These are phyloP conservation scores for Yarrowia phangngaensis DNA, from an alignment of 805 yeast genomes.

Conservation along the genomic window DNA sequence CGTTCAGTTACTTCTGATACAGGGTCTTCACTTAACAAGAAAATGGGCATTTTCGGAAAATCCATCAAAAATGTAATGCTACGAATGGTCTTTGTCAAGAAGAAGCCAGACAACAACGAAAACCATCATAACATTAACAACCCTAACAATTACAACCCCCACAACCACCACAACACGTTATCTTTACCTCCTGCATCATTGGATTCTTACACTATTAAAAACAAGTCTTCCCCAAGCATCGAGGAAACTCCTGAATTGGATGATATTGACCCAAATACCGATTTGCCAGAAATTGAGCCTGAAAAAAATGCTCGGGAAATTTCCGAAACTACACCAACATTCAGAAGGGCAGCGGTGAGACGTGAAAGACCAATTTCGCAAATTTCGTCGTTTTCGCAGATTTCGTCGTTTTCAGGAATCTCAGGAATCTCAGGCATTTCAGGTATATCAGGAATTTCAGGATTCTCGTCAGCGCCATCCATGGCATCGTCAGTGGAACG, in stretches of 20 bases:
- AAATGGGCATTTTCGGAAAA: constrained; percentile 24
- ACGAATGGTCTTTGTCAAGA: constrained; percentile 25
- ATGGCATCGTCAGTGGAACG: constrained; percentile 30
- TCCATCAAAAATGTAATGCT: constrained; percentile 29
- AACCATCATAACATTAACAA: neutral
- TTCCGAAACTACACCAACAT: no score
- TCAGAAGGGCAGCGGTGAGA: no score
- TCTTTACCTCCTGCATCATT: neutral
- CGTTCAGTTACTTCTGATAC: constrained; percentile 11
- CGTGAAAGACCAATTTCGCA: constrained; percentile 51
- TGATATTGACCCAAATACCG: no score
- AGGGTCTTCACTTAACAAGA: neutral
- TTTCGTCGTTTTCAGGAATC: constrained; percentile 48
- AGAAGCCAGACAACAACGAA: neutral
- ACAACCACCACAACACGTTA: neutral
- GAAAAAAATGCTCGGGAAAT: no score
- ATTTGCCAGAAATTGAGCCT: no score
- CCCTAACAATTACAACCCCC: neutral
- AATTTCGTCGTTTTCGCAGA: constrained; percentile 48
- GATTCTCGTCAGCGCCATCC: constrained; percentile 33
- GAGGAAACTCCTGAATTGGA: neutral
- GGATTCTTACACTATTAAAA: constrained; percentile 11
- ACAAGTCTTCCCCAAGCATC: constrained; percentile 1
- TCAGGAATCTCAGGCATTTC: constrained; percentile 51
- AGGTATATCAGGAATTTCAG: constrained; percentile 43